phyloP scores from a whole-genome alignment of 768 basidiomycete genomes.

The Suillus spraguei region DNA sequence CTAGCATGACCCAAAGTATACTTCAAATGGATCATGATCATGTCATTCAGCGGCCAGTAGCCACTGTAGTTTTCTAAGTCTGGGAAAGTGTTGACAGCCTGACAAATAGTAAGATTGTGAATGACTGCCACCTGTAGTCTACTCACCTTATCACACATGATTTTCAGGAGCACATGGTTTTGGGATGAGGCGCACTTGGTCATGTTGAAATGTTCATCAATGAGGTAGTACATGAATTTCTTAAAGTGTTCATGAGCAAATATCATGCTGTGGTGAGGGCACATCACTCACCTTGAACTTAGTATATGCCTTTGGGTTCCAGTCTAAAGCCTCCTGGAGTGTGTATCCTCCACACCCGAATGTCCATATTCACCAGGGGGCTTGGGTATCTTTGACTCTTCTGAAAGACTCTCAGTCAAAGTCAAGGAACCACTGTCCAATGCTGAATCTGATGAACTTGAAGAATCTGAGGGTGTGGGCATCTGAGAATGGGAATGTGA shows the following conservation, averaged over 20 bases:
- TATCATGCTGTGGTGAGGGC: no score
- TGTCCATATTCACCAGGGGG: conserved; percentile 25
- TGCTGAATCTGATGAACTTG: no score
- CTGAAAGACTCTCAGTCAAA: neutral
- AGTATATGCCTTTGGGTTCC: conserved; percentile 19
- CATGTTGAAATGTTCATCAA: no score
- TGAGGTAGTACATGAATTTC: no score
- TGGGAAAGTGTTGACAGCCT: conserved; percentile 6
- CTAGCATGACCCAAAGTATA: conserved; percentile 9
- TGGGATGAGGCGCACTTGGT: conserved; percentile 9
- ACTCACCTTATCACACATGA: conserved; percentile 2
- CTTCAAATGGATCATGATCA: conserved; percentile 20
- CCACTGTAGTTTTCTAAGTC: conserved; percentile 15
- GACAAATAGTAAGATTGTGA: neutral
- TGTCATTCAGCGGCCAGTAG: conserved; percentile 14
- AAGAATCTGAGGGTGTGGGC: no score
- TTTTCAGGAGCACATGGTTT: neutral
- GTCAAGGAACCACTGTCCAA: neutral
- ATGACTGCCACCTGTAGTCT: neutral
- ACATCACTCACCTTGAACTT: conserved; percentile 21
- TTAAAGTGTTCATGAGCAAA: conserved; percentile 9
- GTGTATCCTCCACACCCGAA: conserved; percentile 30
- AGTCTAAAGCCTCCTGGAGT: conserved; percentile 21
- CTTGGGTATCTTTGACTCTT: conserved; percentile 26
- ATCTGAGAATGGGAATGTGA: no score